Conservation (phyloP, 306 rosid genomes). For the Prosopis cineraria region DNA sequence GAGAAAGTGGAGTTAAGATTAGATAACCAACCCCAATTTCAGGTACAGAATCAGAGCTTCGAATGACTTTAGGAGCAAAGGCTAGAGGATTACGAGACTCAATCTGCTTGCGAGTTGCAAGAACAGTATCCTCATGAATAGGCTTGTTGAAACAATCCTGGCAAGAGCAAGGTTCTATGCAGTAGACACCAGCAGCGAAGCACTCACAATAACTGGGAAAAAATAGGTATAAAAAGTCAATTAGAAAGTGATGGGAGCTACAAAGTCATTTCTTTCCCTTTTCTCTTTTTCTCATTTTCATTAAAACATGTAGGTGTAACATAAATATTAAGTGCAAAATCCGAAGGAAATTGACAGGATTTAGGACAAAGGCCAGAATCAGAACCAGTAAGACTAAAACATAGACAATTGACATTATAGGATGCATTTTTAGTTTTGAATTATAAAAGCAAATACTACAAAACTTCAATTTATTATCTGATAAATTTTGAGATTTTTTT, state of each 20-base stretch:
- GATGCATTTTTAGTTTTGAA: constrained; percentile 1
- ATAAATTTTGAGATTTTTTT: neutral
- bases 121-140: constrained; percentile 77
- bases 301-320: neutral
- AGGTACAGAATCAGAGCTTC: constrained; percentile 61
- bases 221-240: neutral
- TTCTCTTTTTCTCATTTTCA: neutral
- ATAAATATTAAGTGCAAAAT: neutral
- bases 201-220: constrained; percentile 83
- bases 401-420: neutral
- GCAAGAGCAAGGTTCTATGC: constrained; percentile 86
- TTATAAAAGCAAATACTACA: neutral
- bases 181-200: constrained; percentile 93
- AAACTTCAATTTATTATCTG: neutral
- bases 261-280: neutral
- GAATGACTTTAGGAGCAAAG: constrained; percentile 87
- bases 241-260: neutral
- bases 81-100: constrained; percentile 92
- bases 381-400: constrained; percentile 18
- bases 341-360: constrained; percentile 6
- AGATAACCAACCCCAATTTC: constrained; percentile 67
- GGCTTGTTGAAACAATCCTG: constrained; percentile 84
- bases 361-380: neutral
- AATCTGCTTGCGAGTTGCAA: constrained; percentile 79
- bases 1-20: constrained; percentile 10